Evolutionary conservation across 371 early-diverging fungal genomes (phyloP).

Genomic region (Mortierella sp.): DNA sequence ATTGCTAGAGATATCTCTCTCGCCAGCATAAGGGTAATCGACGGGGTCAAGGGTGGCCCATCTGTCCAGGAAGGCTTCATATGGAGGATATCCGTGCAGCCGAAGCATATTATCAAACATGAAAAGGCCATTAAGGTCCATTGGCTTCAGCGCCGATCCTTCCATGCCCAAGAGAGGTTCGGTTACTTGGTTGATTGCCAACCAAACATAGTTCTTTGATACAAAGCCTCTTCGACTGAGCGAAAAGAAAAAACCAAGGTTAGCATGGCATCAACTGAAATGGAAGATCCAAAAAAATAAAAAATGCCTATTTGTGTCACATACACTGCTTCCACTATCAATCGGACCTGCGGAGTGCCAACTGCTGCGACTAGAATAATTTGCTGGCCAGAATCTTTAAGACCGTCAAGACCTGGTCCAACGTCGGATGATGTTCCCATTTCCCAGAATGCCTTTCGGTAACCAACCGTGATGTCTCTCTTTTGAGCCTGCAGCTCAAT

Average conservation of each 20-base stretch:
- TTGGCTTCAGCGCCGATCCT: conserved; percentile 24
- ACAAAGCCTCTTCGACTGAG: conserved; percentile 34
- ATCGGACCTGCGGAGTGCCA: conserved; percentile 58
- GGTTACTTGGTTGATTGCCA: conserved; percentile 62
- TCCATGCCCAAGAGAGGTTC: conserved; percentile 43
- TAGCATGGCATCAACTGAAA: not conserved
- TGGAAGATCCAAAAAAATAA: not conserved
- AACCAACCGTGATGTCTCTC: conserved; percentile 59
- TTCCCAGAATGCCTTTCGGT: conserved; percentile 64
- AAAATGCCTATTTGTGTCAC: conserved; percentile 2
- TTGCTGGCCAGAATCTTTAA: conserved; percentile 61
- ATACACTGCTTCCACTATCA: conserved; percentile 49
- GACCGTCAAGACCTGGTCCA: conserved; percentile 56
- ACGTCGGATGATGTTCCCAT: conserved; percentile 64
- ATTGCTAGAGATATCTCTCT: conserved; percentile 65
- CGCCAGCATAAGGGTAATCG: conserved; percentile 69
- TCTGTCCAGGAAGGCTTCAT: conserved; percentile 64
- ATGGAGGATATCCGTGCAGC: conserved; percentile 67
- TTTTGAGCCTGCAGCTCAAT: conserved; percentile 61
- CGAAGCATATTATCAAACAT: conserved; percentile 71
- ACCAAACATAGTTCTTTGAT: conserved; percentile 65
- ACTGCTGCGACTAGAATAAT: conserved; percentile 68
- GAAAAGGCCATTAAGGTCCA: conserved; percentile 63
- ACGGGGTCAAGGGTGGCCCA: conserved; percentile 62
- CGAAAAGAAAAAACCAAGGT: not conserved